Conservation (phyloP, 2,329 filamentous ascomycete genomes). For the Pestalotiopsis sp. region DNA sequence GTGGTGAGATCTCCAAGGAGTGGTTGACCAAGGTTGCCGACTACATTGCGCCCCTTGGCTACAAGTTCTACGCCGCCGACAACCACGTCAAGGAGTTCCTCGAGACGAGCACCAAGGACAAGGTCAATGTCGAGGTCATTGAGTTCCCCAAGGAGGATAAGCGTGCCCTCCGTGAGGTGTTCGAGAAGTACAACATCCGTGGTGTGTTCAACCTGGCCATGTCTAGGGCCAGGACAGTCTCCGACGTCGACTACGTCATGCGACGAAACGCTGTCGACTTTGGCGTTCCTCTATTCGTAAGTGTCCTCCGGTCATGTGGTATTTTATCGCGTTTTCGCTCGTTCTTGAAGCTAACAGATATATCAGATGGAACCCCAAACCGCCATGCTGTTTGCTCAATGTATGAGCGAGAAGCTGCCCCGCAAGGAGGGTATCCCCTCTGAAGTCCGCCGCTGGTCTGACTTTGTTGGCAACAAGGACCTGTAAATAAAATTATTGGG, state of each 20-base stretch:
- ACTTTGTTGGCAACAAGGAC: conserved; percentile 88
- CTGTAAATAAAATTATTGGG: conserved; percentile 51
- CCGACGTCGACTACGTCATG: conserved; percentile 98
- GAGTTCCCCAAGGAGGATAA: conserved; percentile 98
- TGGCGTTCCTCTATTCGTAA: conserved; percentile 91
- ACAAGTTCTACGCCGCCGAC: conserved; percentile 91
- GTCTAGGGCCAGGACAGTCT: conserved; percentile 77
- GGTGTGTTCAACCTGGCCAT: conserved; percentile 95
- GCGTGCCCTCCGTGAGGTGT: conserved; percentile 89
- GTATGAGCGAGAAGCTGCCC: conserved; percentile 96
- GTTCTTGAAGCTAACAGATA: conserved; percentile 29
- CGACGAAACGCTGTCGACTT: conserved; percentile 98
- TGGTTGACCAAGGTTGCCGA: conserved; percentile 81
- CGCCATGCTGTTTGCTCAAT: conserved; percentile 91
- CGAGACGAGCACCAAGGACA: conserved; percentile 69
- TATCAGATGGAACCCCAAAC: conserved; percentile 59
- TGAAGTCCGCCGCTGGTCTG: conserved; percentile 92
- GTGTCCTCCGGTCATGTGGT: conserved; percentile 83
- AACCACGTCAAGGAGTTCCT: conserved; percentile 80
- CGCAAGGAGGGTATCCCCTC: conserved; percentile 83
- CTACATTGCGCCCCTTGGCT: conserved; percentile 85
- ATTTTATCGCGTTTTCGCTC: too few species aligned
- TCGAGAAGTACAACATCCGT: conserved; percentile 94
- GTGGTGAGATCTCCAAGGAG: conserved; percentile 75
- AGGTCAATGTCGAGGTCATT: conserved; percentile 80